These are phyloP conservation scores for Eremothecium sinecaudum DNA, from an alignment of 1,139 yeast genomes.

Conservation along the genomic window DNA sequence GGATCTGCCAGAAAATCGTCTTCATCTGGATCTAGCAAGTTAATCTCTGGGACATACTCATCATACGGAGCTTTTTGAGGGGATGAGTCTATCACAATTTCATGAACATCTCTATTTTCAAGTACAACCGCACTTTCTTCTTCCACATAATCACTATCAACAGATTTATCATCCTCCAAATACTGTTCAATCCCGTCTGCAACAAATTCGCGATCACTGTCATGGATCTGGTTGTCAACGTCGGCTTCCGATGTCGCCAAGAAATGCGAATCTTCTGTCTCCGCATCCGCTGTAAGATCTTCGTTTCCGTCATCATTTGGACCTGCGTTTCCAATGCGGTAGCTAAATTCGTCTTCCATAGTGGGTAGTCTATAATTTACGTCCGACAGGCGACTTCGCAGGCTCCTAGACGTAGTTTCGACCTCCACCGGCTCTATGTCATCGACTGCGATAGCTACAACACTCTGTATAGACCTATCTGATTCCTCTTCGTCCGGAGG, in stretches of 20 bases:
- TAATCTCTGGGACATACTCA: slow-evolving; percentile 4
- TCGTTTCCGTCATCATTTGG: slow-evolving; percentile 9
- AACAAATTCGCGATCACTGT: slow-evolving; percentile 28
- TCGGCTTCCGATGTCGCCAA: slow-evolving; percentile 26
- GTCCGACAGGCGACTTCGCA: slow-evolving; percentile 13
- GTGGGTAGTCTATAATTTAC: slow-evolving; percentile 27
- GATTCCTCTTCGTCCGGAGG: not conserved
- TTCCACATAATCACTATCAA: slow-evolving; percentile 8
- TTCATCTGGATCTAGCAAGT: slow-evolving; percentile 7
- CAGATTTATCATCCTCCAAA: slow-evolving; percentile 14
- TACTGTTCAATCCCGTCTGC: slow-evolving; percentile 18
- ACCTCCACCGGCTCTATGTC: slow-evolving; percentile 14
- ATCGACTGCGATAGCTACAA: slow-evolving; percentile 20
- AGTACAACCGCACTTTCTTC: not conserved
- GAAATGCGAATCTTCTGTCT: slow-evolving; percentile 26
- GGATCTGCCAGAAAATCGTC: slow-evolving; percentile 8
- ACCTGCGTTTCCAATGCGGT: slow-evolving; percentile 16
- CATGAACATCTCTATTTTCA: not conserved
- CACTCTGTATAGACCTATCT: slow-evolving; percentile 6
- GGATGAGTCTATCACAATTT: slow-evolving; percentile 8
- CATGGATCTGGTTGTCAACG: slow-evolving; percentile 14
- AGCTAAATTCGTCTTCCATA: slow-evolving; percentile 26
- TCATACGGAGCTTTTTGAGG: slow-evolving; percentile 1
- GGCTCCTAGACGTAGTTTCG: slow-evolving; percentile 11
- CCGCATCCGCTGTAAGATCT: slow-evolving; percentile 27